These are phyloP conservation scores for Ophiostoma montium DNA, from an alignment of 2,329 filamentous ascomycete genomes.

Conservation along the genomic window DNA sequence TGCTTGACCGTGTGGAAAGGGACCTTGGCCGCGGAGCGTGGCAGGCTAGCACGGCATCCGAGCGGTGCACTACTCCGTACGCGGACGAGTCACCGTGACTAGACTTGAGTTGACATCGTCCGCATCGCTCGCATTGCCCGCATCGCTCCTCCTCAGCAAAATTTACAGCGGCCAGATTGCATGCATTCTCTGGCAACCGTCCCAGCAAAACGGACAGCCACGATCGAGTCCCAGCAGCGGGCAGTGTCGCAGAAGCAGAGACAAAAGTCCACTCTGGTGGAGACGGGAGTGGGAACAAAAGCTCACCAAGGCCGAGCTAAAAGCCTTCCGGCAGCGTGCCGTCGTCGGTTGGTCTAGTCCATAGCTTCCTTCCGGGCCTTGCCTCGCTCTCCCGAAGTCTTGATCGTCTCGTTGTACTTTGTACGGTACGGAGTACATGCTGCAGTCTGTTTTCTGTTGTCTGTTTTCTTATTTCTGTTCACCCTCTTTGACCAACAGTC, in stretches of 20 bases:
- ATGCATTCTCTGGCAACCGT: neutral
- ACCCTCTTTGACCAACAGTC: neutral
- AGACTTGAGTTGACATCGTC: no score
- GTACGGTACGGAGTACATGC: no score
- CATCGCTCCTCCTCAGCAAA: neutral
- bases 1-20: neutral
- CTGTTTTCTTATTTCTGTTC: neutral
- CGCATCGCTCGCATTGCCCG: no score
- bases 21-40: no score
- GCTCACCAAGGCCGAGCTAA: neutral
- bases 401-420: neutral
- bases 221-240: neutral
- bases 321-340: constrained; percentile 8
- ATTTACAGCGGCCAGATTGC: no score
- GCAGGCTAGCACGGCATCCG: no score
- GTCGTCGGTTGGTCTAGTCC: constrained; percentile 5
- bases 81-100: no score
- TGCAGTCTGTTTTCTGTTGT: neutral
- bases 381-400: constrained; percentile 3
- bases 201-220: neutral
- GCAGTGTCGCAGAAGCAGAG: neutral
- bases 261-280: constrained; percentile 1
- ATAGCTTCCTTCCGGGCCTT: constrained; percentile 8
- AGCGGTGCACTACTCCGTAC: no score
- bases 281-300: neutral